A percentile compares a stretch with the other conserved stretches of the same genome.
Conservation (phyloP, 371 early-diverging fungal species). For the Mortierella sp. region DNA sequence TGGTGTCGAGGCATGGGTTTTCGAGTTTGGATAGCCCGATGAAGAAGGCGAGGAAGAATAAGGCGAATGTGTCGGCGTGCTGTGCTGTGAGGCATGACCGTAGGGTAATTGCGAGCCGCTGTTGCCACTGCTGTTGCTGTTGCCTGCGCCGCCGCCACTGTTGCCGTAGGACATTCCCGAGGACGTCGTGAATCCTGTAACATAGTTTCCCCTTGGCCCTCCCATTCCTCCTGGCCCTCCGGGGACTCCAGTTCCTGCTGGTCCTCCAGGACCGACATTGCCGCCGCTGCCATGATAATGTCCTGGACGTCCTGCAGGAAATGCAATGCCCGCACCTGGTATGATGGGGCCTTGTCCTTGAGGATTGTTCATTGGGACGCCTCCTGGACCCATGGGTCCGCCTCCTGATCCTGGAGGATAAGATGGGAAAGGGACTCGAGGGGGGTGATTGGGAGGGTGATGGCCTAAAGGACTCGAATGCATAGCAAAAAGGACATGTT, state of each 20-base stretch:
- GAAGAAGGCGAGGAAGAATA: conserved; percentile 45
- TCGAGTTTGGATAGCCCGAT: conserved; percentile 24
- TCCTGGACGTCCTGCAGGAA: conserved; percentile 17
- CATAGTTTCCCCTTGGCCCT: conserved; percentile 1
- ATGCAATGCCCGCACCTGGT: conserved; percentile 22
- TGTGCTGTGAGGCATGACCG: conserved; percentile 43
- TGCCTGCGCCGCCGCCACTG: conserved; percentile 13
- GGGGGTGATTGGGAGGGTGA: conserved; percentile 21
- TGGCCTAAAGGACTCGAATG: conserved; percentile 16
- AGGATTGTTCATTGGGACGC: conserved; percentile 17
- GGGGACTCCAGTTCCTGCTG: conserved; percentile 7
- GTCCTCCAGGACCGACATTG: conserved; percentile 22
- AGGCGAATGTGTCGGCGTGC: conserved; percentile 41
- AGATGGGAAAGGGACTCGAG: conserved; percentile 35
- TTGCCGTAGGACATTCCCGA: conserved; percentile 25
- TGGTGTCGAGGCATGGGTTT: conserved; percentile 21
- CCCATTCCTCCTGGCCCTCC: conserved; percentile 13
- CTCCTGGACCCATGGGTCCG: conserved; percentile 19
- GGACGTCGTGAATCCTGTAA: conserved; percentile 14
- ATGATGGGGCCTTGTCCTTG: conserved; percentile 10
- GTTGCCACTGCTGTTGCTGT: conserved; percentile 11
- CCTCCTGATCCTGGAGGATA: conserved; percentile 46
- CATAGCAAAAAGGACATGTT: neutral
- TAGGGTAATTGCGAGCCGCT: conserved; percentile 23
- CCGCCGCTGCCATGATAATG: conserved; percentile 16